Conservation (phyloP, 2,329 filamentous ascomycete genomes). For the Trichoderma lentiforme region DNA sequence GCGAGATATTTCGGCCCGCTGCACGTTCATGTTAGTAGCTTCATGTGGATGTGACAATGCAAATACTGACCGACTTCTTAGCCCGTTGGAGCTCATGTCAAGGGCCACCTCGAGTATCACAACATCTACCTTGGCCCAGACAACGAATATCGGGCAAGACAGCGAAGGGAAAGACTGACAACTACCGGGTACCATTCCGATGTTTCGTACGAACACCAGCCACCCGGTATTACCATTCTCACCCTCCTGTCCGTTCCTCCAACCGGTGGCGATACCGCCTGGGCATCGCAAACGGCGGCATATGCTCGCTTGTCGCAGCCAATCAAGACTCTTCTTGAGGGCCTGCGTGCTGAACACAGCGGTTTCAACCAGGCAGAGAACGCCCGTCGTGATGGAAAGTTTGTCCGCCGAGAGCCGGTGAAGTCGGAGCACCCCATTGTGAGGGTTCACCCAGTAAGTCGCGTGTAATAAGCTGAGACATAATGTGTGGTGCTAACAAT, state of each 20-base stretch:
- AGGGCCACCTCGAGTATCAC: constrained; percentile 11
- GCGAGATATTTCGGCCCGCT: constrained; percentile 10
- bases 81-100: constrained; percentile 15
- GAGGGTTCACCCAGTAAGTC: constrained; percentile 45
- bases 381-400: constrained; percentile 35
- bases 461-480: too few species aligned
- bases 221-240: constrained; percentile 48
- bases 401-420: constrained; percentile 3
- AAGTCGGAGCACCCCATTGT: constrained; percentile 41
- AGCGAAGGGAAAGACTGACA: constrained; percentile 2
- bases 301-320: constrained; percentile 44
- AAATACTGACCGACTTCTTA: neutral
- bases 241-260: constrained; percentile 49
- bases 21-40: neutral
- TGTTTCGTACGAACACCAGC: constrained; percentile 50
- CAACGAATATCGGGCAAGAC: constrained; percentile 5
- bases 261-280: constrained; percentile 46
- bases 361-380: constrained; percentile 41
- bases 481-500: neutral
- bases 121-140: constrained; percentile 14
- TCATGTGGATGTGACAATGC: too few species aligned
- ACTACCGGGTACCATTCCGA: constrained; percentile 45
- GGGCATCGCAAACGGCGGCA: constrained; percentile 45
- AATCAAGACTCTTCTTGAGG: constrained; percentile 41
- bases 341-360: constrained; percentile 44